Percentiles rank a stretch among this genome's conserved stretches.
Conservation (phyloP, 257 asterid species). For the Solanum bulbocastanum region DNA sequence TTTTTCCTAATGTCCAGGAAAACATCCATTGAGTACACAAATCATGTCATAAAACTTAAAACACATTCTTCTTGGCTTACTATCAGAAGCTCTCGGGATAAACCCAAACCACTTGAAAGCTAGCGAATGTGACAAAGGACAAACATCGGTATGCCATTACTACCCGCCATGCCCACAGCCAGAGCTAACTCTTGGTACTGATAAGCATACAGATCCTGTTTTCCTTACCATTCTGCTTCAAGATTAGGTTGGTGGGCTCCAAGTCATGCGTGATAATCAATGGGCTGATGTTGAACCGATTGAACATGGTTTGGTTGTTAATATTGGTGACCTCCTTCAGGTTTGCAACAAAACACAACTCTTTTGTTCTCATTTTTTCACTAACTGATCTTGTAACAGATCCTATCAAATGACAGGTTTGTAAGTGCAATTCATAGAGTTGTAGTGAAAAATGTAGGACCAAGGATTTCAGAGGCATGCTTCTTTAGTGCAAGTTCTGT, state of each 20-base stretch:
- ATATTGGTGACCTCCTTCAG: constrained; percentile 42
- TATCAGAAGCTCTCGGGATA: constrained; percentile 67
- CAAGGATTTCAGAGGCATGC: too few species aligned
- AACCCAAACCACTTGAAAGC: constrained; percentile 21
- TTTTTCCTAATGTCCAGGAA: constrained; percentile 19
- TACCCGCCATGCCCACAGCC: constrained; percentile 67
- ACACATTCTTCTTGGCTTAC: constrained; percentile 21
- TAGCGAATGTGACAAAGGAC: constrained; percentile 25
- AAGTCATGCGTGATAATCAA: constrained; percentile 19
- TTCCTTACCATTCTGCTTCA: constrained; percentile 52
- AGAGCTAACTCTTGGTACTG: constrained; percentile 42
- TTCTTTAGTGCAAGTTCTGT: too few species aligned
- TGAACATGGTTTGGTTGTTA: too few species aligned
- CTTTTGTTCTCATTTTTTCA: too few species aligned
- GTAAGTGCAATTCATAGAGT: too few species aligned
- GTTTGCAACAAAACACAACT: constrained; percentile 6
- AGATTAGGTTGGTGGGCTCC: constrained; percentile 63
- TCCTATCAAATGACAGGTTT: too few species aligned
- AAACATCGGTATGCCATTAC: constrained; percentile 32
- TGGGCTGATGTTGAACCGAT: too few species aligned
- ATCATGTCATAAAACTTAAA: constrained; percentile 22
- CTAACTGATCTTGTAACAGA: too few species aligned
- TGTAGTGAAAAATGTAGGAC: too few species aligned
- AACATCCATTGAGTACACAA: constrained; percentile 24
- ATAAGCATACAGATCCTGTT: constrained; percentile 52